phyloP scores from a whole-genome alignment of 257 asterid genomes.

The Solanum peruvianum region DNA sequence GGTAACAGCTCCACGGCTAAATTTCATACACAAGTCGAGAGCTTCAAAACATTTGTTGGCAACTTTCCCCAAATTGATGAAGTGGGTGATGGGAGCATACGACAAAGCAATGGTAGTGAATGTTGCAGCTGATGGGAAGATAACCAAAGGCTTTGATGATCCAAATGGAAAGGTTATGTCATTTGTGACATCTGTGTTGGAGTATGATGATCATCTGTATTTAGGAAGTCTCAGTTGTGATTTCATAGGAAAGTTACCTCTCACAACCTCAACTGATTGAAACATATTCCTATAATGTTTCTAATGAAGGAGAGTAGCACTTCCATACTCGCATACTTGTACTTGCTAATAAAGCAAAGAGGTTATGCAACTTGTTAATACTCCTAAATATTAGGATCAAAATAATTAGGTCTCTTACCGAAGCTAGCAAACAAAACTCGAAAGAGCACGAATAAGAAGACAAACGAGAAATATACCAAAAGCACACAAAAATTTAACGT shows the following conservation, averaged over 20 bases:
- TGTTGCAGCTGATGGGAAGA: slow-evolving; percentile 41
- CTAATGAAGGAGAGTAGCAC: not conserved
- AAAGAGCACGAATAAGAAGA: not conserved
- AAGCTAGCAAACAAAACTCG: not conserved
- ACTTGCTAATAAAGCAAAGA: not conserved
- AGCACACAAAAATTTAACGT: not conserved
- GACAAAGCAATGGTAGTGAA: slow-evolving; percentile 44
- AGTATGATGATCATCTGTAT: slow-evolving; percentile 51
- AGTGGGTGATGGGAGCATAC: not conserved
- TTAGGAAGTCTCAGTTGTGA: slow-evolving; percentile 46
- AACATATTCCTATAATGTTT: not conserved
- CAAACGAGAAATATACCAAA: not conserved
- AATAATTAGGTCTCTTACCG: not conserved
- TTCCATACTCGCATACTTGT: not conserved
- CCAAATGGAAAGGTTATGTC: slow-evolving; percentile 50
- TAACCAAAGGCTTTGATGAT: slow-evolving; percentile 41
- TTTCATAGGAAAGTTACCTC: slow-evolving; percentile 48
- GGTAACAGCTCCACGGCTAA: slow-evolving; percentile 15
- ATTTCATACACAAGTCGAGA: slow-evolving; percentile 21
- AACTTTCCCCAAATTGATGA: slow-evolving; percentile 9
- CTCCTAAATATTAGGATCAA: not conserved
- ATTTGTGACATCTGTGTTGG: slow-evolving; percentile 57
- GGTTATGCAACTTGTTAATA: not conserved
- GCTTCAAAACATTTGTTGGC: slow-evolving; percentile 13
- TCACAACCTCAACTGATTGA: not conserved